A percentile compares a stretch with the other conserved stretches of the same genome.
Evolutionary conservation across 768 basidiomycete species (phyloP).

Genomic region (Rhizopogon salebrosus): DNA sequence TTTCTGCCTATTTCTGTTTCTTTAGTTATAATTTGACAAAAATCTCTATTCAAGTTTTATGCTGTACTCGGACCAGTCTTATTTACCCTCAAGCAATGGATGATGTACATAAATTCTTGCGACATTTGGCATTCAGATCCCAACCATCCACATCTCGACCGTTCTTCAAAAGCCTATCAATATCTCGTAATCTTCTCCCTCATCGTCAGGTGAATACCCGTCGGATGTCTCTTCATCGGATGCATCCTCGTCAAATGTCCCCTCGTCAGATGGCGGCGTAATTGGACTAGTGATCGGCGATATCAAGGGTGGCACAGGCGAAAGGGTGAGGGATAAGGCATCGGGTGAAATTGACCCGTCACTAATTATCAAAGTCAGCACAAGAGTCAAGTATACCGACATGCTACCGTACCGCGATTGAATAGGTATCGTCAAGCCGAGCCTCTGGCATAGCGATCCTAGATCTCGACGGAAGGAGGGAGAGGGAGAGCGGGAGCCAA

Average conservation of each 20-base stretch:
- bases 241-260: too few species aligned
- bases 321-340: not conserved
- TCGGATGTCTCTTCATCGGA: too few species aligned
- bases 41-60: slow-evolving; percentile 18
- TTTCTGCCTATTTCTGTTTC: not conserved
- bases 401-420: not conserved
- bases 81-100: slow-evolving; percentile 22
- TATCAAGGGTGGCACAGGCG: too few species aligned
- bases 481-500: too few species aligned
- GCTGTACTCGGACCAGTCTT: slow-evolving; percentile 19
- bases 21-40: slow-evolving; percentile 13
- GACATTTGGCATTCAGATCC: not conserved
- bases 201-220: too few species aligned
- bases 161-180: not conserved
- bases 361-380: not conserved
- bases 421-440: not conserved
- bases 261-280: too few species aligned
- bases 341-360: not conserved
- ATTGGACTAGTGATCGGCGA: too few species aligned
- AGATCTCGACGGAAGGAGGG: too few species aligned
- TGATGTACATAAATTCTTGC: slow-evolving; percentile 20
- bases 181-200: not conserved
- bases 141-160: not conserved
- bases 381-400: not conserved
- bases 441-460: too few species aligned